phyloP scores from a whole-genome alignment of 371 early-diverging fungal species.

The Mucor velutinosus region DNA sequence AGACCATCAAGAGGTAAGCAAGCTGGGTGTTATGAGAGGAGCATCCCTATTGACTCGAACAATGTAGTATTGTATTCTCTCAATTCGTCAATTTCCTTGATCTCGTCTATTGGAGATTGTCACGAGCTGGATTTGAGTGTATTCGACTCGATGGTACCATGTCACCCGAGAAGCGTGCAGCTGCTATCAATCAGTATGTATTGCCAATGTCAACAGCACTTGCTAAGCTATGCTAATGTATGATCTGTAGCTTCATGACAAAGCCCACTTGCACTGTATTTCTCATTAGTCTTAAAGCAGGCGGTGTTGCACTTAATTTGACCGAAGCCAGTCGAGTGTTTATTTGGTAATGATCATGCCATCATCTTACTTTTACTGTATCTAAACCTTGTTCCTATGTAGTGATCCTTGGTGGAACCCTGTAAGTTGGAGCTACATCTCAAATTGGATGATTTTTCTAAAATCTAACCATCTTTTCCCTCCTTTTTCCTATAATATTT shows the following conservation, averaged over 20 bases:
- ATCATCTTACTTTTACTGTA: not conserved
- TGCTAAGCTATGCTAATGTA: not conserved
- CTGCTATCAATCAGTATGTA: constrained; percentile 63
- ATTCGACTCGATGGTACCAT: constrained; percentile 95
- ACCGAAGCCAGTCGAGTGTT: constrained; percentile 95
- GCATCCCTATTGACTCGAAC: not conserved
- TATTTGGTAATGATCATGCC: constrained; percentile 47
- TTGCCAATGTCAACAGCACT: not conserved
- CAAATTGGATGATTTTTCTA: not conserved
- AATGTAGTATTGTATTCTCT: constrained; percentile 46
- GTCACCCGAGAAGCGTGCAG: constrained; percentile 82
- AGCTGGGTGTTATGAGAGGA: not conserved
- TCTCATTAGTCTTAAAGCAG: constrained; percentile 91
- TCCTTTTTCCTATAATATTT: not conserved
- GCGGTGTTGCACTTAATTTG: constrained; percentile 95
- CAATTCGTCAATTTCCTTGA: constrained; percentile 93
- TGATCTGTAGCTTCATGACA: constrained; percentile 67
- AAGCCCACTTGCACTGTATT: constrained; percentile 88
- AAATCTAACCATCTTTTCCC: constrained; percentile 2
- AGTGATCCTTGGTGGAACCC: constrained; percentile 97
- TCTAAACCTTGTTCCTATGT: not conserved
- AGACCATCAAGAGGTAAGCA: constrained; percentile 73
- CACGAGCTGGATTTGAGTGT: constrained; percentile 90
- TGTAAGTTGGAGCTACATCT: constrained; percentile 20
- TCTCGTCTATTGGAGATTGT: constrained; percentile 92